Conservation (phyloP, 2,329 filamentous ascomycete genomes). For the Aaosphaeria pasadenensis region DNA sequence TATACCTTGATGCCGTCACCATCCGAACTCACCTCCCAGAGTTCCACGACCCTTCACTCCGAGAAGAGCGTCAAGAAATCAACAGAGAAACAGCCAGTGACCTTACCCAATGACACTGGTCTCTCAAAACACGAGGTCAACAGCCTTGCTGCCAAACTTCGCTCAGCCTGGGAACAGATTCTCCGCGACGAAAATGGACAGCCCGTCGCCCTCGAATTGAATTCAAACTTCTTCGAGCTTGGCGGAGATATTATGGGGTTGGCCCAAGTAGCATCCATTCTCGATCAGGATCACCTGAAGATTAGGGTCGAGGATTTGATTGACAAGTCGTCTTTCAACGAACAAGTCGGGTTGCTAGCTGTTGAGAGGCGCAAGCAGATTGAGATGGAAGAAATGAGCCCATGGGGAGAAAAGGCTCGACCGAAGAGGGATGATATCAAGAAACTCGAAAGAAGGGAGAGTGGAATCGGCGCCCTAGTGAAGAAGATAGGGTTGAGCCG, state of each 20-base stretch:
- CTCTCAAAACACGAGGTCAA: slow-evolving; percentile 21
- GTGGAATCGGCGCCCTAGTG: slow-evolving; percentile 8
- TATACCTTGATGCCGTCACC: slow-evolving; percentile 24
- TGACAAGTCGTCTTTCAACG: slow-evolving; percentile 26
- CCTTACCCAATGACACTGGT: slow-evolving; percentile 23
- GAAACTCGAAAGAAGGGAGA: slow-evolving; percentile 15
- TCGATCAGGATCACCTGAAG: slow-evolving; percentile 22
- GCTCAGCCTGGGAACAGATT: slow-evolving; percentile 28
- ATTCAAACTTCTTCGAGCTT: slow-evolving; percentile 32
- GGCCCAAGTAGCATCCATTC: slow-evolving; percentile 27
- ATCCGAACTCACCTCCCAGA: slow-evolving; percentile 22
- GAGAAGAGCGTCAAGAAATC: slow-evolving; percentile 21
- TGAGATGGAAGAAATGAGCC: slow-evolving; percentile 22
- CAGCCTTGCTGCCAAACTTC: slow-evolving; percentile 20
- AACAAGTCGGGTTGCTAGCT: slow-evolving; percentile 25
- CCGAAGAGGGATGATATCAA: slow-evolving; percentile 7
- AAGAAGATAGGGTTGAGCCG: slow-evolving; percentile 15
- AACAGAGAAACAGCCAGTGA: slow-evolving; percentile 18
- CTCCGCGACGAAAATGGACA: slow-evolving; percentile 22
- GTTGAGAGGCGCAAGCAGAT: slow-evolving; percentile 23
- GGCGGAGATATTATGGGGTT: slow-evolving; percentile 34
- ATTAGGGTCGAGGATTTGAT: slow-evolving; percentile 31
- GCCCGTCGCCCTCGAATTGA: slow-evolving; percentile 16
- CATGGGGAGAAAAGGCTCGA: slow-evolving; percentile 28
- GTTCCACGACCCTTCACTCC: slow-evolving; percentile 19